These are phyloP conservation scores for Cudoniella acicularis DNA, from an alignment of 495 filamentous ascomycete genomes.

Conservation along the genomic window DNA sequence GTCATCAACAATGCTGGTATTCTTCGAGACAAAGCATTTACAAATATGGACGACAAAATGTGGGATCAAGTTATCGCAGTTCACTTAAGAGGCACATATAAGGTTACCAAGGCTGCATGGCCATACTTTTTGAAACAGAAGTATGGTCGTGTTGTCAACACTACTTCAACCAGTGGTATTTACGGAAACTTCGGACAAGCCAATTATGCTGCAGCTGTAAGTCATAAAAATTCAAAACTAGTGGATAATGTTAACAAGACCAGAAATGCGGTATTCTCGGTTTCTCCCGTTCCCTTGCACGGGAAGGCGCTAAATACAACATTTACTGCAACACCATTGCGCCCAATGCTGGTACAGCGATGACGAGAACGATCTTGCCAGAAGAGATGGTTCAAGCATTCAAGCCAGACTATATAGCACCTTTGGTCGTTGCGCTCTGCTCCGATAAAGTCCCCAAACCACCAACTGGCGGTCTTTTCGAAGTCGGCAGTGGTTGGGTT, in stretches of 20 bases:
- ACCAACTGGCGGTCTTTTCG: constrained; percentile 86
- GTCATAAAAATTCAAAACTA: constrained; percentile 22
- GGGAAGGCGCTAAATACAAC: constrained; percentile 96
- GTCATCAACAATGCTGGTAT: constrained; percentile 98
- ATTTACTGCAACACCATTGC: constrained; percentile 98
- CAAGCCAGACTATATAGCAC: constrained; percentile 98
- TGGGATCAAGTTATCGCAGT: constrained; percentile 93
- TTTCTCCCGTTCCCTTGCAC: constrained; percentile 86
- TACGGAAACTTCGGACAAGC: constrained; percentile 99
- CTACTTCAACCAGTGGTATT: constrained; percentile 92
- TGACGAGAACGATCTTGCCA: constrained; percentile 93
- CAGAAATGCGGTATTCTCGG: constrained; percentile 92
- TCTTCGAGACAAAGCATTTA: constrained; percentile 95
- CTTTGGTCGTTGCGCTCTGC: constrained; percentile 80
- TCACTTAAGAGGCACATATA: constrained; percentile 93
- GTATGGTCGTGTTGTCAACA: constrained; percentile 96
- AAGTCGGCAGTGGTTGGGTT: constrained; percentile 95
- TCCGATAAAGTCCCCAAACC: constrained; percentile 84
- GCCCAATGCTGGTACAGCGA: constrained; percentile 93
- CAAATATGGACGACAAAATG: constrained; percentile 91
- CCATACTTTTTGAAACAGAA: constrained; percentile 98
- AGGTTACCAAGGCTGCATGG: constrained; percentile 97
- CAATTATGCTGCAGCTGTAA: constrained; percentile 90
- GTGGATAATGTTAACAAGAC: constrained; percentile 14
- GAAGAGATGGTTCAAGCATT: constrained; percentile 98